Conservation (phyloP, 495 filamentous ascomycete species). For the Hypoxylon intermedium region DNA sequence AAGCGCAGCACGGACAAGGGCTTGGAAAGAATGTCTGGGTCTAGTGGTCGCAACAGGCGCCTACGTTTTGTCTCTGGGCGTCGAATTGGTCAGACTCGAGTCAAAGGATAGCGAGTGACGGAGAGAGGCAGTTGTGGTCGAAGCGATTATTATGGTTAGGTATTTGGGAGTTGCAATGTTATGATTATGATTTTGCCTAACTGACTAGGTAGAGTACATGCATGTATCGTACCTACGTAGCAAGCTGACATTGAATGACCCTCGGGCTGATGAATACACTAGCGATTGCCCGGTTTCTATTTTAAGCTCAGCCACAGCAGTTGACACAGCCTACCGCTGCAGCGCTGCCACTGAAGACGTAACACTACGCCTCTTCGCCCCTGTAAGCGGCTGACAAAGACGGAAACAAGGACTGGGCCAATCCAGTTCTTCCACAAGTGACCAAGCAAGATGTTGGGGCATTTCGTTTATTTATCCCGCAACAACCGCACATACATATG, state of each 20-base stretch:
- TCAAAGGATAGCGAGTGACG: conserved; percentile 6
- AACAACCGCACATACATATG: conserved; percentile 20
- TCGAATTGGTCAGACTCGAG: conserved; percentile 5
- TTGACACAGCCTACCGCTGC: conserved; percentile 26
- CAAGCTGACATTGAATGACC: conserved; percentile 23
- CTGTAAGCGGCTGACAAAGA: no score
- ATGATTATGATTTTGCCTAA: conserved; percentile 18
- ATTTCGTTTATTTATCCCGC: conserved; percentile 21
- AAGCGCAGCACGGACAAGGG: conserved; percentile 10
- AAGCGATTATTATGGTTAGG: conserved; percentile 7
- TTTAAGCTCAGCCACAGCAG: conserved; percentile 41
- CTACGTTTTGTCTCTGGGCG: not conserved
- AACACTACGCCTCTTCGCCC: conserved; percentile 23
- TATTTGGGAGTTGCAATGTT: conserved; percentile 8
- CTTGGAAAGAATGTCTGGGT: conserved; percentile 1
- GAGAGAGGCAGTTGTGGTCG: conserved; percentile 1
- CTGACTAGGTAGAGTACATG: no score
- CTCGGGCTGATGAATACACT: conserved; percentile 28
- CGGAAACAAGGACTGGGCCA: no score
- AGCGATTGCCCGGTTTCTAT: conserved; percentile 30
- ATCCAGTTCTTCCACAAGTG: no score
- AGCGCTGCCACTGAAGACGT: conserved; percentile 11
- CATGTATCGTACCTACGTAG: no score
- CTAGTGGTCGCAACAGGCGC: not conserved
- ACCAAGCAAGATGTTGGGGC: no score